Base-by-base conservation (phyloP, 192 early-diverging fungal genomes). In the Coemansia sp. region DNA sequence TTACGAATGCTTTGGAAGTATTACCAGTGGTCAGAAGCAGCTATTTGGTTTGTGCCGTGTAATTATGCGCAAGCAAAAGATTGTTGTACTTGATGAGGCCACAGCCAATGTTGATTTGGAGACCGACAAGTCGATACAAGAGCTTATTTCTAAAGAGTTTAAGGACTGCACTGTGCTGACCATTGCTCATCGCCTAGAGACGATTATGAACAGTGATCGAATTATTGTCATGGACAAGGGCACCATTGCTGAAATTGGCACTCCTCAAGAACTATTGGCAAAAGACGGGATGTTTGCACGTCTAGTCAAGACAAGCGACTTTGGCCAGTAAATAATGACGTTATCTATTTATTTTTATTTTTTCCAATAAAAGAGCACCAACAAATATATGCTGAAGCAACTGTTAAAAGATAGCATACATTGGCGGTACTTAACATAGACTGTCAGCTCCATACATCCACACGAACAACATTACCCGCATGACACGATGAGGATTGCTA, bases 161-260 rank as follows among this genome's bases (percentile, higher is more conserved):
- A 67, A 43, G 0, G 66, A 83, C 38, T 63, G 62, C 34, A 71
- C 60, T 20, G 84, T 90, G n/a, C 66, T 90, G 3, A 87, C 87
- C 18, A 90, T 91, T 65, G 90, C 90, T 7, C 90, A 94, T 77
- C 87, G 92, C 51, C 67, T 91, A 18, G 89, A 91, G 59, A 91
- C 90, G 9, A 80, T 88, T 3, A 68, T 83, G n/a, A 84, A 91
- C 69, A 88, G 85, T 61, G 90, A 93, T 66, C 83, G 85, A 59
- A 86, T 93, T 64, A 62, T 93, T 38, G 91, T 94, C 8, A 76
- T 94, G 33, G 86, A 92, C 27, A 54, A 42, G 18, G 67, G 67
- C 9, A 42, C 24, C 27, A 69, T 69, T 41, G 55, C 36, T 16
- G 67, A 69, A 41, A 36, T 69, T 18, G 67, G 67, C 13, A 20